Evolutionary conservation across 2,329 filamentous ascomycete genomes (phyloP).

Genomic region (Sphaerostilbella broomeana): DNA sequence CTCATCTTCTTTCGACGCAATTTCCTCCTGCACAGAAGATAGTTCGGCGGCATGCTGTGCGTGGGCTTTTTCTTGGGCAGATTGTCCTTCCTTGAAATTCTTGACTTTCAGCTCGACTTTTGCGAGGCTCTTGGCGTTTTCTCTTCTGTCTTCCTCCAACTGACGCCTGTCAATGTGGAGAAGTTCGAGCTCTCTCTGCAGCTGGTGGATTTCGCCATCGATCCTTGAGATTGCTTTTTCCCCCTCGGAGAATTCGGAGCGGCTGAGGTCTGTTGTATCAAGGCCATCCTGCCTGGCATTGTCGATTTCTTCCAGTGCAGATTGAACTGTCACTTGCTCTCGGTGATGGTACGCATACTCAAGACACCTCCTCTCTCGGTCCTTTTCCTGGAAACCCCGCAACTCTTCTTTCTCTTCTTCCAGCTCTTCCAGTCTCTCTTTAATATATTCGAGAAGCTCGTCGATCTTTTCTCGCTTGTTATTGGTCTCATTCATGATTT

Average conservation of each 20-base stretch:
- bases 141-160: conserved; percentile 81
- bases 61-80: conserved; percentile 66
- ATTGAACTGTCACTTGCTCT: conserved; percentile 73
- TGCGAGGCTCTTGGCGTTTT: conserved; percentile 70
- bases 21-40: conserved; percentile 64
- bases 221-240: conserved; percentile 74
- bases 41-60: conserved; percentile 66
- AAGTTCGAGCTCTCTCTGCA: conserved; percentile 77
- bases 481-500: conserved; percentile 95
- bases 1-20: conserved; percentile 69
- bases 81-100: conserved; percentile 74
- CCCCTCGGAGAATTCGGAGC: conserved; percentile 66
- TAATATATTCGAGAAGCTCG: conserved; percentile 84
- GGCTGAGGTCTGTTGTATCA: conserved; percentile 76
- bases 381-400: conserved; percentile 88
- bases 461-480: conserved; percentile 94
- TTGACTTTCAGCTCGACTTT: conserved; percentile 83
- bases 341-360: conserved; percentile 93
- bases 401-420: conserved; percentile 98
- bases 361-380: conserved; percentile 82
- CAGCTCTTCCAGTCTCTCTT: conserved; percentile 78
- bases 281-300: conserved; percentile 73
- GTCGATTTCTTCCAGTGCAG: conserved; percentile 76
- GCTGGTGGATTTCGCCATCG: conserved; percentile 70
- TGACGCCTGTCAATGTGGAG: conserved; percentile 79